Percentiles rank a stretch among this genome's conserved stretches.
Conservation (phyloP, 768 basidiomycete genomes). For the Mycena polygramma region DNA sequence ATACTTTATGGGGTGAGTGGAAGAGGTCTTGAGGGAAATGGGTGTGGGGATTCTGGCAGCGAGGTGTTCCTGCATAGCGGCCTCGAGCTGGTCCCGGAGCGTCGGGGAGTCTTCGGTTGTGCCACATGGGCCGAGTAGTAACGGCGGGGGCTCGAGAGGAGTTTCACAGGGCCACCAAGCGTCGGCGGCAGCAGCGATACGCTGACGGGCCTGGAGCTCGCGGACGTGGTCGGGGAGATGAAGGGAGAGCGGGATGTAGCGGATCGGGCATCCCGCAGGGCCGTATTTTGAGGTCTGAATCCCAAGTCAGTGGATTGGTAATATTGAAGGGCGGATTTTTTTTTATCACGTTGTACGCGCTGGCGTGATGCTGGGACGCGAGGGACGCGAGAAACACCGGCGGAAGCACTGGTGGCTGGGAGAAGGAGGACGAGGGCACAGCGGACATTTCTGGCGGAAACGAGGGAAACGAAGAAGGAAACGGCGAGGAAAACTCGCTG, state of each 20-base stretch:
- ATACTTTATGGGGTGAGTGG: slow-evolving; percentile 88
- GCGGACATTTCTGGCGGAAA: slow-evolving; percentile 1
- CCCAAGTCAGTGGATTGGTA: too few relatives aligned
- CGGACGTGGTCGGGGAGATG: slow-evolving; percentile 70
- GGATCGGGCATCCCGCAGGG: slow-evolving; percentile 64
- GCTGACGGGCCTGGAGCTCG: slow-evolving; percentile 67
- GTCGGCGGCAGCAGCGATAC: slow-evolving; percentile 47
- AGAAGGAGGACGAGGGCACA: neutral
- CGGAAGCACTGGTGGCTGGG: slow-evolving; percentile 1
- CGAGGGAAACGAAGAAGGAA: neutral
- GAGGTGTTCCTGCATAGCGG: slow-evolving; percentile 64
- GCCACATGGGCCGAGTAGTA: slow-evolving; percentile 48
- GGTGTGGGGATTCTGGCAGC: slow-evolving; percentile 23
- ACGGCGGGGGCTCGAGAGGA: slow-evolving; percentile 30
- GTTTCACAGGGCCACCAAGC: slow-evolving; percentile 65
- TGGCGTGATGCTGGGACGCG: slow-evolving; percentile 81
- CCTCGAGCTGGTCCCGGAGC: slow-evolving; percentile 59
- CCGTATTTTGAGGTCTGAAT: slow-evolving; percentile 70
- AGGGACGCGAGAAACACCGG: slow-evolving; percentile 57
- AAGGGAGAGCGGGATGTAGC: slow-evolving; percentile 74
- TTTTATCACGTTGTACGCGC: slow-evolving; percentile 66
- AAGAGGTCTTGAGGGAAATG: slow-evolving; percentile 73
- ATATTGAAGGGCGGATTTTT: too few relatives aligned
- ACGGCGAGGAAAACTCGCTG: neutral
- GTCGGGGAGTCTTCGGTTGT: slow-evolving; percentile 32